Evolutionary conservation across 805 yeast species (phyloP).

Genomic region (Candida railenensis): DNA sequence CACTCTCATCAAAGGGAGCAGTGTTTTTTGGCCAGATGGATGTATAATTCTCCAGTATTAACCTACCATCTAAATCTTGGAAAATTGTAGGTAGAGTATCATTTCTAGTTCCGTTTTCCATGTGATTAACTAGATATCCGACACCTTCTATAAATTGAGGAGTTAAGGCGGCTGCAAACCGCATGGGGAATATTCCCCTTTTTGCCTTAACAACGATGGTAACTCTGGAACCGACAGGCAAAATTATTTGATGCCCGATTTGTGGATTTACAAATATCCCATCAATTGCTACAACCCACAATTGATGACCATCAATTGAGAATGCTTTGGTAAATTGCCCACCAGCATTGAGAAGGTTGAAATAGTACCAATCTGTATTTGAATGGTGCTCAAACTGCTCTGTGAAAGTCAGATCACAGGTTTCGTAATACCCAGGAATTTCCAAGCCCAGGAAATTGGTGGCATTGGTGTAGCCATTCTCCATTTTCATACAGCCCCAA

Average conservation of each 20-base stretch:
- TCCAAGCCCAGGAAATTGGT: conserved; percentile 18
- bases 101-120: conserved; percentile 3
- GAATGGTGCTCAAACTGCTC: conserved; percentile 18
- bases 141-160: conserved; percentile 29
- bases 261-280: conserved; percentile 27
- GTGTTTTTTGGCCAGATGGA: conserved; percentile 16
- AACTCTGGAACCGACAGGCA: conserved; percentile 33
- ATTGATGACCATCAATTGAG: conserved; percentile 30
- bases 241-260: conserved; percentile 20
- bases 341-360: conserved; percentile 31
- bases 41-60: conserved; percentile 8
- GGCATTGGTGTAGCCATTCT: conserved; percentile 13
- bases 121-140: conserved; percentile 15
- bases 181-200: conserved; percentile 19
- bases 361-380: conserved; percentile 21
- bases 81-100: conserved; percentile 16
- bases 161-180: conserved; percentile 26
- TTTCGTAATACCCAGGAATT: conserved; percentile 23
- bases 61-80: conserved; percentile 22
- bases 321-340: conserved; percentile 32
- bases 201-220: conserved; percentile 25
- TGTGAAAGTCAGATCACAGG: conserved; percentile 19
- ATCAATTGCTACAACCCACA: conserved; percentile 30
- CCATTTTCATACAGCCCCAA: conserved; percentile 20
- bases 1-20: conserved; percentile 15